These are phyloP conservation scores for Misopates orontium DNA, from an alignment of 257 asterid genomes.

Conservation along the genomic window DNA sequence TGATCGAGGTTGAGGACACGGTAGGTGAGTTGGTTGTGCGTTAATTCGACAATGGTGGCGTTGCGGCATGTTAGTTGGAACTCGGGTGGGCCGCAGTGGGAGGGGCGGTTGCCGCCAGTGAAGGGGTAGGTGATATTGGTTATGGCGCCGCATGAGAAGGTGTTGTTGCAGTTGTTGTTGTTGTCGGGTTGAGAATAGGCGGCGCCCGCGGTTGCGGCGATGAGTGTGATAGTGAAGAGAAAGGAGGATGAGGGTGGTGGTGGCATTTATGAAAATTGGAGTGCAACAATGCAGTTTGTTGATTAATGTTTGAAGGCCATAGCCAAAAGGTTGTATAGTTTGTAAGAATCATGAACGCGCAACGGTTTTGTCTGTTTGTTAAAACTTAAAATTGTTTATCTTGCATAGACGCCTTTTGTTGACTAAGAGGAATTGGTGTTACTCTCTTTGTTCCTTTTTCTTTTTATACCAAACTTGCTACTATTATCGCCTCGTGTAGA, in stretches of 20 bases:
- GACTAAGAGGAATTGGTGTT: no score
- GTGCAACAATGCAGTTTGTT: no score
- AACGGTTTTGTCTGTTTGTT: neutral
- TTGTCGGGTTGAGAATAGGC: no score
- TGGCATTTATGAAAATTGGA: no score
- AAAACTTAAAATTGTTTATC: no score
- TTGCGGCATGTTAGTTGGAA: slow-evolving; percentile 46
- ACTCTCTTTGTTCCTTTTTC: no score
- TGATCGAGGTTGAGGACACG: slow-evolving; percentile 46
- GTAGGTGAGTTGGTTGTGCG: slow-evolving; percentile 39
- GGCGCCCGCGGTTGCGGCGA: no score
- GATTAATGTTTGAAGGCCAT: neutral
- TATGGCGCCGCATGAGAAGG: slow-evolving; percentile 56
- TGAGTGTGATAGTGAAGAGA: slow-evolving; percentile 25
- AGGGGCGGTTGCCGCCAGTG: slow-evolving; percentile 57
- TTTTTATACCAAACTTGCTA: no score
- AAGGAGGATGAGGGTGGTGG: neutral
- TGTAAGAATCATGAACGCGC: no score
- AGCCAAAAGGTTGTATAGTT: no score
- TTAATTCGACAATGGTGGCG: slow-evolving; percentile 36
- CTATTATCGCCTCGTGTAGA: no score
- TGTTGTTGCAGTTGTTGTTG: slow-evolving; percentile 43
- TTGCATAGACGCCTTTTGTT: neutral
- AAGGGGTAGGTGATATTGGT: slow-evolving; percentile 53
- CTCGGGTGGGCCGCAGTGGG: slow-evolving; percentile 58